Evolutionary conservation across 164 flowering plant species (phyloP).

Genomic region (Saururus chinensis): DNA sequence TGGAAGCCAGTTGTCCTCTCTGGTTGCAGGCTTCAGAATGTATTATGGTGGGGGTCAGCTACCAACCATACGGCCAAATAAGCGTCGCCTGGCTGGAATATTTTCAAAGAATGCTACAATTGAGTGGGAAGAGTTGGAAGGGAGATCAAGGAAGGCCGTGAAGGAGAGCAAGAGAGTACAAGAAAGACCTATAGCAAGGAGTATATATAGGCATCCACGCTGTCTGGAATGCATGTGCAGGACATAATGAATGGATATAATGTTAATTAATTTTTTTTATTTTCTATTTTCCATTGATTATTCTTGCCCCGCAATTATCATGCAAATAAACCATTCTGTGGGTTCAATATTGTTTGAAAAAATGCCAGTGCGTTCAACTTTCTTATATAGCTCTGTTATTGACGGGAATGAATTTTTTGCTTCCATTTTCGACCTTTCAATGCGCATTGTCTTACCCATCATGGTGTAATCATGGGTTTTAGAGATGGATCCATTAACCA

Average conservation of each 20-base stretch:
- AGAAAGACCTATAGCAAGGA: conserved; percentile 23
- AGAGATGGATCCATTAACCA: too few relatives aligned
- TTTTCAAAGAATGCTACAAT: conserved; percentile 71
- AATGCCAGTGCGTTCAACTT: too few relatives aligned
- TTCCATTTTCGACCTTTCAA: too few relatives aligned
- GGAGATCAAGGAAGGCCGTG: conserved; percentile 23
- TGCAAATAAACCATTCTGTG: too few relatives aligned
- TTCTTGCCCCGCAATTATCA: background rate
- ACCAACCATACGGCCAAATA: conserved; percentile 90
- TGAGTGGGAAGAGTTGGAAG: conserved; percentile 52
- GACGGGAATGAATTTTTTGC: too few relatives aligned
- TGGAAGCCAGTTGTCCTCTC: conserved; percentile 88
- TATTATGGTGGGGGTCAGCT: conserved; percentile 75
- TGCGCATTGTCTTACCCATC: too few relatives aligned
- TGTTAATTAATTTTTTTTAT: background rate
- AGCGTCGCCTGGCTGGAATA: conserved; percentile 82
- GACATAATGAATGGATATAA: background rate
- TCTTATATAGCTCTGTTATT: too few relatives aligned
- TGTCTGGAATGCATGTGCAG: conserved; percentile 28
- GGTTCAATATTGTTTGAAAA: too few relatives aligned
- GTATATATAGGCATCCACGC: conserved; percentile 27
- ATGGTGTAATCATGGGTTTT: too few relatives aligned
- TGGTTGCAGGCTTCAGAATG: conserved; percentile 82
- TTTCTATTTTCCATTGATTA: background rate
- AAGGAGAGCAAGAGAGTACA: conserved; percentile 18